Base-by-base conservation (phyloP, 2,329 filamentous ascomycete genomes). In the Sarocladium brachiariae region DNA sequence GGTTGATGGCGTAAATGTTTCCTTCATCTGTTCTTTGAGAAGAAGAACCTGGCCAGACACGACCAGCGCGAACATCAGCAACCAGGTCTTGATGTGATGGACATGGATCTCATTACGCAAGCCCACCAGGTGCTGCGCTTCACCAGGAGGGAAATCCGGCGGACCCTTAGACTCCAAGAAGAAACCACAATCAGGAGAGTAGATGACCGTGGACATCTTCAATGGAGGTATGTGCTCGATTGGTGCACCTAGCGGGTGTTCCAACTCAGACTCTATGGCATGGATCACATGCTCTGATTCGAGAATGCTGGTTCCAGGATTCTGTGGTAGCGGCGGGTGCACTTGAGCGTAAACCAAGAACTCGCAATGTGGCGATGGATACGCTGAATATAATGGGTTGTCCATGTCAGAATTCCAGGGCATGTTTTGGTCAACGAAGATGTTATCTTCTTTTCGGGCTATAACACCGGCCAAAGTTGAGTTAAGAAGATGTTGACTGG, bases 331-430 rank as follows among this genome's bases (percentile, higher is more conserved):
- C 3, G 77, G 66, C 2, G 81, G 80, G 54, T 86, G 77, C 35
- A 92, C 76, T 63, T 97, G 93, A 25, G 92, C 72, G 65, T 91
- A 97, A 50, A 95, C 71, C 47, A 99, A 72, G 61, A 89, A 89
- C 66, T 99, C 93, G 74, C 93, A 99, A 58, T 88, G 86, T 1
- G 89, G 89, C 11, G 63, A 65, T 16, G 81, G 78, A 53, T 77
- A 76, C 52, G 71, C 73, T 10, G 76, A 70, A 54, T 86, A 83
- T 19, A 78, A 59, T n/a, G 68, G 75, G 10, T 76, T 80, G 54
- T 86, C 80, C 2, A 82, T 70, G 50, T 81, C 80, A 2, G 88
- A 87, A 2, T 83, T 80, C 89, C 89, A 96, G 0, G 90, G 88
- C 59, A 87, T 84, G 25, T 72, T 75, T 16, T 78, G 72, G 59